phyloP scores from a whole-genome alignment of 139 green algal genomes.

The Nannochloris sp. region DNA sequence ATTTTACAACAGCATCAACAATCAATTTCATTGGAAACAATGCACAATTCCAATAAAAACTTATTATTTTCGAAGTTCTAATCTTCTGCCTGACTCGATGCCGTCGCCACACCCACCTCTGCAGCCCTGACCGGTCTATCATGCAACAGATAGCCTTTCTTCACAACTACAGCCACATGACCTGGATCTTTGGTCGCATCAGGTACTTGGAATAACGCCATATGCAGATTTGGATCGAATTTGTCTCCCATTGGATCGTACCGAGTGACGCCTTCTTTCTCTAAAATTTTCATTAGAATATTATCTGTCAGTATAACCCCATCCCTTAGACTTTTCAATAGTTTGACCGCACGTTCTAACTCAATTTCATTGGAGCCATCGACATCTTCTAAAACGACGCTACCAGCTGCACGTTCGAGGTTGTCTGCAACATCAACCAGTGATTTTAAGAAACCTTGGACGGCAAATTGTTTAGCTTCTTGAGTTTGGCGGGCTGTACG shows the following conservation, averaged over 20 bases:
- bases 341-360: conserved; percentile 31
- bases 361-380: conserved; percentile 24
- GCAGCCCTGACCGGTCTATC: conserved; percentile 72
- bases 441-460: conserved; percentile 79
- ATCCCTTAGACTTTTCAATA: conserved; percentile 66
- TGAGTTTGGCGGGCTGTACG: conserved; percentile 61
- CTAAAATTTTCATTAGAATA: conserved; percentile 66
- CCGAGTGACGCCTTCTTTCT: neutral
- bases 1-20: too few species aligned
- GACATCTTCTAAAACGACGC: conserved; percentile 49
- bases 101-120: conserved; percentile 72
- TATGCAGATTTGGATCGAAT: conserved; percentile 95
- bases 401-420: conserved; percentile 67
- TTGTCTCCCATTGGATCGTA: conserved; percentile 64
- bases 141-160: conserved; percentile 78
- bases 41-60: too few species aligned
- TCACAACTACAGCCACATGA: conserved; percentile 70
- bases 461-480: conserved; percentile 68
- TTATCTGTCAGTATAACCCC: conserved; percentile 82
- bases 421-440: conserved; percentile 95
- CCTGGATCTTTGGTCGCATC: conserved; percentile 65
- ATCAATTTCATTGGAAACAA: too few species aligned
- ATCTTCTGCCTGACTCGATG: too few species aligned
- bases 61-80: too few species aligned
- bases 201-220: conserved; percentile 83